Conservation (phyloP, 139 green algal genomes). For the Gonium pectorale region DNA sequence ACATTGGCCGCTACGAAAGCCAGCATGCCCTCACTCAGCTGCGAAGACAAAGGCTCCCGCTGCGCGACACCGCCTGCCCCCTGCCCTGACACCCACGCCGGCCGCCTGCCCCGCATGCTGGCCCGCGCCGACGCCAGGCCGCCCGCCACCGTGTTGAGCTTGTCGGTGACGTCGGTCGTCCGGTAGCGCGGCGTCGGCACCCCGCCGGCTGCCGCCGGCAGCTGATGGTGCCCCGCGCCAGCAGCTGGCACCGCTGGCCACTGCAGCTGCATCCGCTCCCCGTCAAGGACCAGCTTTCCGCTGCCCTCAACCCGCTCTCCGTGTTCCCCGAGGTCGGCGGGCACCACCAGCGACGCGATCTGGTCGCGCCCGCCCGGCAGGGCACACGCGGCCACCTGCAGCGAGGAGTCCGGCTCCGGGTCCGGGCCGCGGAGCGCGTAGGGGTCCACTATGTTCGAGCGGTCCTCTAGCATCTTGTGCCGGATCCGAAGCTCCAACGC, state of each 20-base stretch:
- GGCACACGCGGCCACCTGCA: too few relatives aligned
- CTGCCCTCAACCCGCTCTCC: conserved; percentile 14
- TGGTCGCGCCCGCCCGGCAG: conserved; percentile 14
- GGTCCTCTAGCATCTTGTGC: conserved; percentile 21
- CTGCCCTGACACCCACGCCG: too few relatives aligned
- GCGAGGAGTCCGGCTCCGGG: too few relatives aligned
- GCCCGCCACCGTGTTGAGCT: too few relatives aligned
- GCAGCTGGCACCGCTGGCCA: neutral
- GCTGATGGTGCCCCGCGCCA: neutral
- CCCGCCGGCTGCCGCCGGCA: neutral
- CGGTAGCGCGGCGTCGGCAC: too few relatives aligned
- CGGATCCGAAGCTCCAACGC: conserved; percentile 36
- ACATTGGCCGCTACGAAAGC: conserved; percentile 21
- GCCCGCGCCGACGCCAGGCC: too few relatives aligned
- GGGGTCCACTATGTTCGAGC: neutral
- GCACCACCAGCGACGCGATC: conserved; percentile 31
- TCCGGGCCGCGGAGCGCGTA: conserved; percentile 20
- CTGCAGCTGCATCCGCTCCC: neutral
- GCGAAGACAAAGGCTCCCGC: neutral
- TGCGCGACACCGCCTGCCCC: too few relatives aligned
- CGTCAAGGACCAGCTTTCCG: neutral
- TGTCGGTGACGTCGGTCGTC: too few relatives aligned
- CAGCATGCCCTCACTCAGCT: conserved; percentile 37
- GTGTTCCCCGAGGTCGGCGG: neutral
- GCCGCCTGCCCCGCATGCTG: too few relatives aligned